These are phyloP conservation scores for Pythium vanterpoolii DNA, from an alignment of 352 stramenopile genomes.

Conservation along the genomic window DNA sequence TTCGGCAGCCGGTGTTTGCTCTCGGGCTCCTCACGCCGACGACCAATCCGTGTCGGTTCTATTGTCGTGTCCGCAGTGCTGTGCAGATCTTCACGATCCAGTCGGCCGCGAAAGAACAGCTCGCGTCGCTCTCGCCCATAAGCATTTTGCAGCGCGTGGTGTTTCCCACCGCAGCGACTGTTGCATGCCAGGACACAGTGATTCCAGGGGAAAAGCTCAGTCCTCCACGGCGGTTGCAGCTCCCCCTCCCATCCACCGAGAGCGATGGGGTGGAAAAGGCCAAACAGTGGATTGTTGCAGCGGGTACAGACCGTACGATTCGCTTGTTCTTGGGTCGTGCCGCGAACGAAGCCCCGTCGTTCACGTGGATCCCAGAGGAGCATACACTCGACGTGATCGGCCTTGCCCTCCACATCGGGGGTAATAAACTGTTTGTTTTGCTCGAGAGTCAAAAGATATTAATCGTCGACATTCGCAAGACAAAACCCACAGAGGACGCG, in stretches of 20 bases:
- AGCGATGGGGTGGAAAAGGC: background rate
- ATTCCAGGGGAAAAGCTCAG: constrained; percentile 24
- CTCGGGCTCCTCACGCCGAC: constrained; percentile 41
- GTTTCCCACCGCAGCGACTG: constrained; percentile 25
- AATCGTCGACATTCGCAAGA: constrained; percentile 37
- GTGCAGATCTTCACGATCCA: constrained; percentile 62
- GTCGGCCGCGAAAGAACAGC: constrained; percentile 67
- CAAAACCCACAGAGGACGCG: background rate
- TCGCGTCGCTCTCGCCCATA: constrained; percentile 50
- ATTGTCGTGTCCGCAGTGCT: constrained; percentile 49
- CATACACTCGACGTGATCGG: constrained; percentile 51
- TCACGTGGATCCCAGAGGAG: constrained; percentile 76
- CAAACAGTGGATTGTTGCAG: constrained; percentile 49
- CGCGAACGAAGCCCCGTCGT: constrained; percentile 50
- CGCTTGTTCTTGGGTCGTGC: constrained; percentile 48
- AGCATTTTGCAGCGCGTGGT: constrained; percentile 50
- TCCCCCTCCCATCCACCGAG: constrained; percentile 1
- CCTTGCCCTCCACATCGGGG: constrained; percentile 51
- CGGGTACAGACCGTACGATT: constrained; percentile 66
- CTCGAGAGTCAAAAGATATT: constrained; percentile 55
- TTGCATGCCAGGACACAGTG: constrained; percentile 8
- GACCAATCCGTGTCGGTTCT: constrained; percentile 48
- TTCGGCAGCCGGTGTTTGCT: constrained; percentile 39
- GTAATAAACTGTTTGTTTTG: constrained; percentile 50
- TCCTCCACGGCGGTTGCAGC: background rate